Base-by-base conservation (phyloP, 306 rosid genomes). In the Begonia loranthoides region DNA sequence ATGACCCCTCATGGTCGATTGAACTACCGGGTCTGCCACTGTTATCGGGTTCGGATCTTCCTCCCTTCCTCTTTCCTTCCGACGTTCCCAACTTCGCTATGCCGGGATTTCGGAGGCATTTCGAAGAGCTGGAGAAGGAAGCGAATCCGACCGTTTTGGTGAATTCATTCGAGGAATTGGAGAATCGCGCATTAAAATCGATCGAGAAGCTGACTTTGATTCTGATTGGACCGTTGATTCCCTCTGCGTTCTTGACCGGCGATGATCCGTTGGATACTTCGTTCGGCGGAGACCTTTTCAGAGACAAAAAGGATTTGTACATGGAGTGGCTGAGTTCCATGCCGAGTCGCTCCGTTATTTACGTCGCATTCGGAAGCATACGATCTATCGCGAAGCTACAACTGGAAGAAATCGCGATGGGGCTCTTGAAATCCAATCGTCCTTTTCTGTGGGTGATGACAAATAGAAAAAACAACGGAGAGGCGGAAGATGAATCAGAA, bases 131-230 rank as follows among this genome's bases (percentile, higher is more conserved):
- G 0, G 69, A 68, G 1, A 39, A 50, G 7, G 61, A 68, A 45
- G 17, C 45, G 6, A 51, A 68, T 17, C 61, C 73, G 0, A 68
- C 0, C 1, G 34, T 80, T 1, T 66, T 80, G 1, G 62, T 70
- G 4, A 80, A 80, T 62, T 47, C 87, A 0, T 72, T 80, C 7
- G 59, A 70, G 4, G 80, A 59, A 1, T 36, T 70, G n/a, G 87
- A 80, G 51, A 38, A 22, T 0, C 63, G 76, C 6, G 63, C 75
- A 3, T 17, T 73, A 9, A 70, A 40, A 54, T 71, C 49, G 1
- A 12, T 72, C 12, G 41, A 43, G 28, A 39, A 17, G n/a, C 6
- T 55, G n/a, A 43, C 16, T 3, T 13, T 67, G 62, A 50, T 56
- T 7, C 51, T 46, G 1, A 9, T 64, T 14, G 69, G 69, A 13